These are phyloP conservation scores for Penicillium riverlandense DNA, from an alignment of 495 filamentous ascomycete genomes.

Conservation along the genomic window DNA sequence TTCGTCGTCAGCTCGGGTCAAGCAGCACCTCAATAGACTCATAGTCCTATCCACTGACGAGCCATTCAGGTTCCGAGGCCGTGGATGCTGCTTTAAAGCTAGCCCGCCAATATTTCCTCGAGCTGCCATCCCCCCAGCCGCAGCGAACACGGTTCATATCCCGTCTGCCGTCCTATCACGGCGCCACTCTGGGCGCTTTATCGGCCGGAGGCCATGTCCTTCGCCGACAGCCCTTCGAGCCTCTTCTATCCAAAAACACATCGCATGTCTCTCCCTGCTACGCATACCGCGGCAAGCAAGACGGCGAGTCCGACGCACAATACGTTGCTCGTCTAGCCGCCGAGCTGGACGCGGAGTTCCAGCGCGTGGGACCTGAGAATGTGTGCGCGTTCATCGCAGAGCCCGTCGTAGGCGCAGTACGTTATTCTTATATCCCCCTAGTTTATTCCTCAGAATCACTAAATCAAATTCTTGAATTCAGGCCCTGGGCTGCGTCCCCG, in stretches of 20 bases:
- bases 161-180: conserved; percentile 66
- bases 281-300: conserved; percentile 49
- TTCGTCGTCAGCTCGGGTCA: conserved; percentile 53
- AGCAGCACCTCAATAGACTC: background rate
- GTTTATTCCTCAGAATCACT: background rate
- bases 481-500: conserved; percentile 55
- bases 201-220: conserved; percentile 55
- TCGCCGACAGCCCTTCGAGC: conserved; percentile 59
- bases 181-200: conserved; percentile 62
- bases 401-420: conserved; percentile 54
- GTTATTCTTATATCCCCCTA: conserved; percentile 1
- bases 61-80: conserved; percentile 54
- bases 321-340: conserved; percentile 53
- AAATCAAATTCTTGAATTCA: conserved; percentile 5
- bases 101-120: conserved; percentile 54
- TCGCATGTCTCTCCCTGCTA: conserved; percentile 65
- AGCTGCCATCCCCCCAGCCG: conserved; percentile 39
- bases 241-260: conserved; percentile 53
- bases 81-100: conserved; percentile 64
- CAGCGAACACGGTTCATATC: conserved; percentile 56
- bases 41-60: too few species aligned
- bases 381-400: conserved; percentile 76
- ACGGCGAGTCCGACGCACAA: conserved; percentile 36
- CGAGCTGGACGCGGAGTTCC: conserved; percentile 72
- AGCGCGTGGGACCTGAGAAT: conserved; percentile 58